These are phyloP conservation scores for Omphalea diandra DNA, from an alignment of 441 rosid species.

Conservation along the genomic window DNA sequence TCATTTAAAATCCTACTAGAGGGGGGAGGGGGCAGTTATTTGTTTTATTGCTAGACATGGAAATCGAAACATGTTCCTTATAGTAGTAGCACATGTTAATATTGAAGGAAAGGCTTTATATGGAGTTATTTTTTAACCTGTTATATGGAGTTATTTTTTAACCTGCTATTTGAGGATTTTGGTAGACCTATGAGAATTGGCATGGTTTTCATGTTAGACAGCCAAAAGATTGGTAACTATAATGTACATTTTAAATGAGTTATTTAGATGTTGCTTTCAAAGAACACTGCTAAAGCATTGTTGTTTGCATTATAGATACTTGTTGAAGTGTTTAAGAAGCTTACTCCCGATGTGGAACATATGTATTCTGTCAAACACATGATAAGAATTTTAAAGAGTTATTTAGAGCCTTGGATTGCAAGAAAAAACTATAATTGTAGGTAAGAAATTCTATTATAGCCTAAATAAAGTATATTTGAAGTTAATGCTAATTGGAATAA, in stretches of 20 bases:
- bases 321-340: not conserved
- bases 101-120: not conserved
- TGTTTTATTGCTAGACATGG: not conserved
- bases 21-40: not conserved
- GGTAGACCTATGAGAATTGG: not conserved
- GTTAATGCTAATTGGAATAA: too few relatives aligned
- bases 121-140: not conserved
- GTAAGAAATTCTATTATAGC: too few relatives aligned
- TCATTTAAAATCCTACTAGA: not conserved
- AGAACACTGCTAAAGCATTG: too few relatives aligned
- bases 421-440: too few relatives aligned
- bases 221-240: not conserved
- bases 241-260: not conserved
- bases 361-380: too few relatives aligned
- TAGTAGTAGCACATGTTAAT: not conserved
- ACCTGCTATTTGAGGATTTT: not conserved
- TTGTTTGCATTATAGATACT: too few relatives aligned
- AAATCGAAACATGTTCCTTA: not conserved
- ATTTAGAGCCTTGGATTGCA: not conserved
- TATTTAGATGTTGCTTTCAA: too few relatives aligned
- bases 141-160: not conserved
- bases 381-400: not conserved
- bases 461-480: too few relatives aligned
- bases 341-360: not conserved
- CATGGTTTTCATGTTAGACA: not conserved